Evolutionary conservation across 2,329 filamentous ascomycete species (phyloP), one percentile per base, ranked within the genome.

Genomic region (Huntiella moniliformis): DNA sequence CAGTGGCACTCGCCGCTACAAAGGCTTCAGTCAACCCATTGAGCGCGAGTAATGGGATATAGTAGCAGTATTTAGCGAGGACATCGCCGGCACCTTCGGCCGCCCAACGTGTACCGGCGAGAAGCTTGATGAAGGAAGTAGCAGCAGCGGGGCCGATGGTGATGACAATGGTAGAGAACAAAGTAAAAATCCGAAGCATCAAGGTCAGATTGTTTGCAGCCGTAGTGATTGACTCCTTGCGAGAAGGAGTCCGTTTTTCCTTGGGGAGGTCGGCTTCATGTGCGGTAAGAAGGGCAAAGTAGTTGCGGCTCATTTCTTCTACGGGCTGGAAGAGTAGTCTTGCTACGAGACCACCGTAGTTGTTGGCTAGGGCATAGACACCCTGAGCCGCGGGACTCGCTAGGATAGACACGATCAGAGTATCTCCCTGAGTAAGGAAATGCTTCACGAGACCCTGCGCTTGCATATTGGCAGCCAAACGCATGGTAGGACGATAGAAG

Each of bases 21-120:
- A 98, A 96, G 0, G 86, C 84, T 62, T 98, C 91, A 1, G 81
- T 76, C 16, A 96, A 74, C 44, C 91, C 91, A 56, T 98, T 98
- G 54, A 93, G 65, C 3, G 88, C 91, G 3, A 96, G 71, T 18
- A 96, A 76, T 0, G 91, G 91, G 49, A 98, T 83, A 63, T 94
- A 96, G 60, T 85, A 86, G 63, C 84, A 87, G 61, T 95, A 98
- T 0, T 71, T 71, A 0, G 79, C 76, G 5, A 98, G 69, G 3
- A 91, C 79, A 6, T 70, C 61, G 4, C 79, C 78, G 1, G 87
- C 84, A 38, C 80, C 80, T 0, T 79, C 77, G 3, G 67, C 68
- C 0, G 75, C 68, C 91, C 91, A 98, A 47, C 70, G 73, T 0
- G 69, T 65, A 1, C 88, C 87, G 0, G 87, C 83, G 1, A 96